These are phyloP conservation scores for Blyttiomyces sp. DNA, from an alignment of 371 early-diverging fungal species.

Conservation along the genomic window DNA sequence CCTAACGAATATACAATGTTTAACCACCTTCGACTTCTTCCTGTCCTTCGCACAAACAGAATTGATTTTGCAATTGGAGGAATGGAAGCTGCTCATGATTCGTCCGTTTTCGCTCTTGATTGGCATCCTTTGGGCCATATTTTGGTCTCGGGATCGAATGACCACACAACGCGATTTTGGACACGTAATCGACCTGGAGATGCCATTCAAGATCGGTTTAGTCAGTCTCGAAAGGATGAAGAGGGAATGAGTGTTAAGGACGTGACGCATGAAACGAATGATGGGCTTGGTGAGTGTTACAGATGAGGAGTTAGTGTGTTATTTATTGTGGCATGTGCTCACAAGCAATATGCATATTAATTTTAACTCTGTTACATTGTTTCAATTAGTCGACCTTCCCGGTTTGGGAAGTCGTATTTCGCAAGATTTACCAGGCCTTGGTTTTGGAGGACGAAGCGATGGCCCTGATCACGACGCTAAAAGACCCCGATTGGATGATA, in stretches of 20 bases:
- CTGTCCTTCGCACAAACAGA: conserved; percentile 6
- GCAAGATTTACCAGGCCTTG: background rate
- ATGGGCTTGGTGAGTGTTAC: background rate
- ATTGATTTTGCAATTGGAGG: conserved; percentile 53
- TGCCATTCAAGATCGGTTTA: conserved; percentile 41
- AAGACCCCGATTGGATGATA: background rate
- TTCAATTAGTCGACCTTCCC: too few relatives aligned
- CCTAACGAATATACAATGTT: background rate
- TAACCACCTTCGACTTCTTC: background rate
- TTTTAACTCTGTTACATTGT: background rate
- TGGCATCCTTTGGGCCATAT: conserved; percentile 99
- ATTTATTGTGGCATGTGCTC: background rate
- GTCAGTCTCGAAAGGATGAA: conserved; percentile 33
- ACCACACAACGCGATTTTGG: conserved; percentile 99
- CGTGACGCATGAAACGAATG: conserved; percentile 12
- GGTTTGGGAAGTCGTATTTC: too few relatives aligned
- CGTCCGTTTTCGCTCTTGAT: conserved; percentile 96
- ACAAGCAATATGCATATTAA: background rate
- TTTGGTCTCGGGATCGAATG: conserved; percentile 95
- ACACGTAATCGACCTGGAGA: conserved; percentile 94
- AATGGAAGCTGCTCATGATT: conserved; percentile 91
- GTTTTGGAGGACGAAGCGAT: background rate
- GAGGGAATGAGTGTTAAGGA: conserved; percentile 34
- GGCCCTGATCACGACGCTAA: background rate
- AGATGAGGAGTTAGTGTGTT: background rate